phyloP scores from a whole-genome alignment of 2,329 filamentous ascomycete species.

The Tolypocladium album region DNA sequence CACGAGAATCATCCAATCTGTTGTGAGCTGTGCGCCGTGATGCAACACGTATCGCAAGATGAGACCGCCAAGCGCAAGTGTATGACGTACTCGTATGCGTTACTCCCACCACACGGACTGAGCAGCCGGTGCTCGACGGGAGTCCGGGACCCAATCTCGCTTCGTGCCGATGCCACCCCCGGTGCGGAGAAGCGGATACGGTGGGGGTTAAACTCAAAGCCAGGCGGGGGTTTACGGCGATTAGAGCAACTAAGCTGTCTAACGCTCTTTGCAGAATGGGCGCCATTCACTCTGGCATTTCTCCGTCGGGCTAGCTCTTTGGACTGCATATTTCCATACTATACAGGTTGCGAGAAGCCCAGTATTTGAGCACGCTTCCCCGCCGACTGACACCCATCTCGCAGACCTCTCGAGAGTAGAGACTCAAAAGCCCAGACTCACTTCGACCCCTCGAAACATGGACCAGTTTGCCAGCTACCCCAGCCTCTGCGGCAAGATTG shows the following conservation, averaged over 20 bases:
- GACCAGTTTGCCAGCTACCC: slow-evolving; percentile 25
- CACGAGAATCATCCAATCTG: not conserved
- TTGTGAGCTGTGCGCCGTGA: not conserved
- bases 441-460: not conserved
- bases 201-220: not conserved
- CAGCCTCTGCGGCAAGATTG: slow-evolving; percentile 25
- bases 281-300: not conserved
- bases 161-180: not conserved
- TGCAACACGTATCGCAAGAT: not conserved
- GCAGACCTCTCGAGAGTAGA: not conserved
- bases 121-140: no score
- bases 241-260: not conserved
- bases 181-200: not conserved
- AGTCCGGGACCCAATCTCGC: not conserved
- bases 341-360: not conserved
- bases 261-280: not conserved
- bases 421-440: not conserved
- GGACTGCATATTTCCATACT: not conserved
- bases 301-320: not conserved
- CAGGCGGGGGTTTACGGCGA: not conserved
- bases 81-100: no score
- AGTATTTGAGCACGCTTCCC: not conserved
- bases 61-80: not conserved
- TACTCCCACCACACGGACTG: no score
- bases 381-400: not conserved